phyloP scores from a whole-genome alignment of 805 yeast species.

The Grigorovia jiainica region DNA sequence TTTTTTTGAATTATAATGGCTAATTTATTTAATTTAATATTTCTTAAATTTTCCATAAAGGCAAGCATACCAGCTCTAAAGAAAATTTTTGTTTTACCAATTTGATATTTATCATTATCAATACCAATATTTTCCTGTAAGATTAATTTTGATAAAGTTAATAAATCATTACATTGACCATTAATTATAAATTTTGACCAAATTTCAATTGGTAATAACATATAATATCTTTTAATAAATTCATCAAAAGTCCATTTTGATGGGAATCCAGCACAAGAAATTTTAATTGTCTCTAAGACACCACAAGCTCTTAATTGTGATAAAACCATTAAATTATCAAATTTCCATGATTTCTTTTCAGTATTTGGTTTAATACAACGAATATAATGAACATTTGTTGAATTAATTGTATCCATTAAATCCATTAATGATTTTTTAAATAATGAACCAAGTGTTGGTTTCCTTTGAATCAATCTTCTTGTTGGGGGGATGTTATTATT shows the following conservation, averaged over 20 bases:
- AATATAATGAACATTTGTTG: slow-evolving; percentile 93
- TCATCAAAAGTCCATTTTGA: slow-evolving; percentile 92
- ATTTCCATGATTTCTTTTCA: slow-evolving; percentile 88
- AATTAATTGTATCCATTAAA: slow-evolving; percentile 83
- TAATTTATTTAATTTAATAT: slow-evolving; percentile 62
- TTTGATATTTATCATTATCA: slow-evolving; percentile 64
- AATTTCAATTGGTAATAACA: slow-evolving; percentile 59
- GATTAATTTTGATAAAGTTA: slow-evolving; percentile 55
- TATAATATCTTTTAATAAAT: slow-evolving; percentile 81
- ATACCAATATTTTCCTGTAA: slow-evolving; percentile 48
- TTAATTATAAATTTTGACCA: slow-evolving; percentile 51
- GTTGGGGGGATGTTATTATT: background rate
- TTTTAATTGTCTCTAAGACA: slow-evolving; percentile 91
- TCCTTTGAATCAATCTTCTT: slow-evolving; percentile 46
- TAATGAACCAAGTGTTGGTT: slow-evolving; percentile 91
- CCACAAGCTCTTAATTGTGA: slow-evolving; percentile 97
- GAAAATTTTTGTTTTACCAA: slow-evolving; percentile 89
- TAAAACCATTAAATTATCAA: slow-evolving; percentile 92
- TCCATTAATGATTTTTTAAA: slow-evolving; percentile 89
- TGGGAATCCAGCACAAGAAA: slow-evolving; percentile 97
- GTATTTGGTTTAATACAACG: slow-evolving; percentile 97
- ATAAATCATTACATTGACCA: slow-evolving; percentile 43
- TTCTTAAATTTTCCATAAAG: slow-evolving; percentile 72
- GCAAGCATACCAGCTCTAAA: slow-evolving; percentile 97
- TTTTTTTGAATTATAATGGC: slow-evolving; percentile 83